phyloP scores from a whole-genome alignment of 257 asterid species.

The Solanum peruvianum region DNA sequence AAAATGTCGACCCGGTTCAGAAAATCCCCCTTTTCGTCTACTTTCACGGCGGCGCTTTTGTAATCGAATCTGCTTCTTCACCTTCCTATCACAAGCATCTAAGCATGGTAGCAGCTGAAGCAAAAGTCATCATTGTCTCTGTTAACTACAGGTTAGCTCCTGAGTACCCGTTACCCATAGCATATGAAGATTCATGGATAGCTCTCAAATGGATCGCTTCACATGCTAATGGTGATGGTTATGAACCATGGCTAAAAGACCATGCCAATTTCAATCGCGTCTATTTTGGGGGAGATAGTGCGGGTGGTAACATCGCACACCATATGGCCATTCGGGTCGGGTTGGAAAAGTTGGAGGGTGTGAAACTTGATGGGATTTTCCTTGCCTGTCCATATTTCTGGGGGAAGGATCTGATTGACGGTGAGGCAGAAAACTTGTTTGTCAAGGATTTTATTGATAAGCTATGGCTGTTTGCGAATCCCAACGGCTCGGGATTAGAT shows the following conservation, averaged over 20 bases:
- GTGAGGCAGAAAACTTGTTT: slow-evolving; percentile 8
- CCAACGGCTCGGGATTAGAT: slow-evolving; percentile 40
- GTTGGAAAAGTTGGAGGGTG: slow-evolving; percentile 3
- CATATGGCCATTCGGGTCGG: slow-evolving; percentile 31
- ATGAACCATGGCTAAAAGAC: slow-evolving; percentile 33
- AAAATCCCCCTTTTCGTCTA: slow-evolving; percentile 45
- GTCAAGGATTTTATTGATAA: not conserved
- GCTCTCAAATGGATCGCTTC: slow-evolving; percentile 49
- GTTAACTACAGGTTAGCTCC: slow-evolving; percentile 64
- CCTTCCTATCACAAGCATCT: slow-evolving; percentile 20
- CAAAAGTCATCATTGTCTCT: slow-evolving; percentile 31
- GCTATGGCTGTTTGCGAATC: slow-evolving; percentile 35
- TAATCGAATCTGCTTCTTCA: slow-evolving; percentile 29
- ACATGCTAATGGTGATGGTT: slow-evolving; percentile 12
- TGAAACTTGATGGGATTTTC: slow-evolving; percentile 30
- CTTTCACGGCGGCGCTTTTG: slow-evolving; percentile 60
- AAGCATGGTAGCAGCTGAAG: slow-evolving; percentile 22
- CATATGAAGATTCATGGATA: slow-evolving; percentile 46
- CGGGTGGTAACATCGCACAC: slow-evolving; percentile 51
- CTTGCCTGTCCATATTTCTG: slow-evolving; percentile 43
- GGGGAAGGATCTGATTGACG: slow-evolving; percentile 42
- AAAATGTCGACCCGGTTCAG: not conserved
- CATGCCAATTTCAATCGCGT: slow-evolving; percentile 34
- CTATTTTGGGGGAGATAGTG: slow-evolving; percentile 55
- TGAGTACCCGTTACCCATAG: slow-evolving; percentile 46